A percentile compares a stretch with the other conserved stretches of the same genome.
Conservation (phyloP, 83 land plant genomes). For the Larix sibirica region DNA sequence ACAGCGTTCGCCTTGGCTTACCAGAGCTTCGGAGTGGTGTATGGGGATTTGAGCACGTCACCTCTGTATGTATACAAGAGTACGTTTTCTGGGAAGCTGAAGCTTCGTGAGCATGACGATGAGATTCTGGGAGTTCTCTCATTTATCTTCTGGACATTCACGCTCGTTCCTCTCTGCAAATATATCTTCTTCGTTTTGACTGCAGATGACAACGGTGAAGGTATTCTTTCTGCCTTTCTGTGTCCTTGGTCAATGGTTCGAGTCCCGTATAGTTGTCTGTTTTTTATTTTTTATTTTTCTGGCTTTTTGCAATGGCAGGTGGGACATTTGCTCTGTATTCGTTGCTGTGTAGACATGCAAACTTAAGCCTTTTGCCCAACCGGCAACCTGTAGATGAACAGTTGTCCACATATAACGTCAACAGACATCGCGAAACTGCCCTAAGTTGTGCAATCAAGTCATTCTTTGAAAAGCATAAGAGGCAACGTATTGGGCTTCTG, state of each 20-base stretch:
- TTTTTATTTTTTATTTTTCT: background rate
- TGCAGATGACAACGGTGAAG: conserved; percentile 57
- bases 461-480: conserved; percentile 39
- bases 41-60: conserved; percentile 40
- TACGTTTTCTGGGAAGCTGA: conserved; percentile 33
- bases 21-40: conserved; percentile 41
- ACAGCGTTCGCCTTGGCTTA: conserved; percentile 30
- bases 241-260: background rate
- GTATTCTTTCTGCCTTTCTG: conserved; percentile 1
- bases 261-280: background rate
- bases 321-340: conserved; percentile 86
- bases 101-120: conserved; percentile 27
- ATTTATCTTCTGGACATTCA: conserved; percentile 43
- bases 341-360: conserved; percentile 77
- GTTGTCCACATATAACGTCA: conserved; percentile 52
- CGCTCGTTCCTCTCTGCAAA: conserved; percentile 38
- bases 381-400: conserved; percentile 65
- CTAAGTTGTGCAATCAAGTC: conserved; percentile 32
- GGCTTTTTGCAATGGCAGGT: conserved; percentile 38
- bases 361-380: conserved; percentile 60
- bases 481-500: conserved; percentile 26
- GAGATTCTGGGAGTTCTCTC: conserved; percentile 39
- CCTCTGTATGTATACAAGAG: conserved; percentile 48
- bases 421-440: conserved; percentile 19
- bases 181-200: conserved; percentile 32